A percentile compares a stretch with the other conserved stretches of the same genome.
These are phyloP conservation scores for Echeveria elegans DNA, from an alignment of 164 flowering plant genomes.

Conservation along the genomic window DNA sequence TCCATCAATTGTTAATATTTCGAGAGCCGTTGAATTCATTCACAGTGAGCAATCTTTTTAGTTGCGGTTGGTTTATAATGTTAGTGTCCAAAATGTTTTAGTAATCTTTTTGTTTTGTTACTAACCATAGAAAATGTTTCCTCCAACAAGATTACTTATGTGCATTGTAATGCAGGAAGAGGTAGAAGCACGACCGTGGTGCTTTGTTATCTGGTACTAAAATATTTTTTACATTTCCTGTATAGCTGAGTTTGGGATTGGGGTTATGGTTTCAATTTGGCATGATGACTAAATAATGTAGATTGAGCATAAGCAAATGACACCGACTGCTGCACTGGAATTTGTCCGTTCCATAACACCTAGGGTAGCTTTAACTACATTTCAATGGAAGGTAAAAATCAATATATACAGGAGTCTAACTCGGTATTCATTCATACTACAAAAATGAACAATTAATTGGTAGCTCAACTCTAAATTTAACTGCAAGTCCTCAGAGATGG, in stretches of 20 bases:
- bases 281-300: conserved; percentile 15
- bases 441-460: too few species aligned
- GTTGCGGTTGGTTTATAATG: not conserved
- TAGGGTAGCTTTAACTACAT: conserved; percentile 58
- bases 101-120: not conserved
- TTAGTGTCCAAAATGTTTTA: too few species aligned
- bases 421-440: too few species aligned
- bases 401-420: not conserved
- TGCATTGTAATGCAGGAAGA: conserved; percentile 74
- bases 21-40: conserved; percentile 75
- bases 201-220: conserved; percentile 57
- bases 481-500: too few species aligned
- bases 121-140: conserved; percentile 35
- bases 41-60: conserved; percentile 43
- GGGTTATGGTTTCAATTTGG: not conserved
- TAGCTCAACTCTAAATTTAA: too few species aligned
- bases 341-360: conserved; percentile 71
- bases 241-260: not conserved
- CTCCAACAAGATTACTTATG: conserved; percentile 48
- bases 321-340: conserved; percentile 59
- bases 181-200: conserved; percentile 71
- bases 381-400: conserved; percentile 66
- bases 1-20: conserved; percentile 63
- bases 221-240: too few species aligned
- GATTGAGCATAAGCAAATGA: conserved; percentile 71